Base-by-base conservation (phyloP, 371 early-diverging fungal genomes). In the Mucor piriformis region DNA sequence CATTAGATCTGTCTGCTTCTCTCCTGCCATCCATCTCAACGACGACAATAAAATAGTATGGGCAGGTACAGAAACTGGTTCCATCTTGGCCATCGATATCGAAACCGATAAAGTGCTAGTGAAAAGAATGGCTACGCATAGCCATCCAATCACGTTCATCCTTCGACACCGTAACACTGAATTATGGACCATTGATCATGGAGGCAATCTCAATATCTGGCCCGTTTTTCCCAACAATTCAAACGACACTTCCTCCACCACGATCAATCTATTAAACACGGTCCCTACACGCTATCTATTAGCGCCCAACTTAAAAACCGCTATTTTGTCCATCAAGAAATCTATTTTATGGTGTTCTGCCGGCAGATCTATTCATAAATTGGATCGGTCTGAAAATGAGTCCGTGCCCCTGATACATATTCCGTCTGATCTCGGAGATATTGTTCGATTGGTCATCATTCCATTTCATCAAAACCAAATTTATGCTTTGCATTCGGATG, bases 401-500 rank as follows among this genome's bases (percentile, higher is more conserved):
- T 13, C 43, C 15, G 24, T 29, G 4, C 21, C 50, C 2, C 50
- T 47, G 12, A 35, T 35, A 43, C 67, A 59, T 13, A 65, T 70
- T 24, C 76, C 73, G 29, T 61, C 34, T 46, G 79, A 80, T 13
- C 59, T 79, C 13, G 88, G 89, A 10, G 63, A 69, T 29, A 63
- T 89, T 44, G 76, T 77, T 3, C 73, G 76, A 42, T 61, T 89
- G 29, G 74, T 85, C 1, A 68, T 67, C 0, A 70, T 72, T 16
- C 64, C 70, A 3, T 69, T 67, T 24, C 64, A 69, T 38, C 63
- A 58, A 32, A 27, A 55, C 3, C 63, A 67, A 16, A 85, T 90
- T 10, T 83, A 81, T 68, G 61, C 82, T 5, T 88, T 87, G 2
- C 92, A 92, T 68, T 84, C 86, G 8, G 87, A 90, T 65, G 91